Evolutionary conservation across 148 eudicot species (phyloP).

Genomic region (Spergularia marina): DNA sequence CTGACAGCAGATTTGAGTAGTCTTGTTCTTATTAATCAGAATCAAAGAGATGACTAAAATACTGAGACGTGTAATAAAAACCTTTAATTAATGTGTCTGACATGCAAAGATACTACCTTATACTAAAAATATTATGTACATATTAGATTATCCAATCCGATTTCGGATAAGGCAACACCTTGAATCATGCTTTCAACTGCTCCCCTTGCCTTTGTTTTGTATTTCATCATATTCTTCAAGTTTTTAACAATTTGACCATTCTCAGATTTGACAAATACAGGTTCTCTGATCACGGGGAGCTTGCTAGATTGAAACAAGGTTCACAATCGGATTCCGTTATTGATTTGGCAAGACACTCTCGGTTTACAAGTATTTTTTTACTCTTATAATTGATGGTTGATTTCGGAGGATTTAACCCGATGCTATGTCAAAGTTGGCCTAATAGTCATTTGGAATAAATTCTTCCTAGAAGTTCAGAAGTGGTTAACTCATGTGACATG

Average conservation of each 20-base stretch:
- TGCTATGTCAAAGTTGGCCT: too few species aligned
- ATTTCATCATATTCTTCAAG: neutral
- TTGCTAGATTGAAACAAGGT: too few species aligned
- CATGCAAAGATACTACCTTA: neutral
- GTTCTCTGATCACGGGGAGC: too few species aligned
- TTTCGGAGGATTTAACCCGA: too few species aligned
- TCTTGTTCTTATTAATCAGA: too few species aligned
- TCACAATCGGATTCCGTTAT: too few species aligned
- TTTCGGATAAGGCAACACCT: slow-evolving; percentile 15
- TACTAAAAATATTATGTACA: neutral
- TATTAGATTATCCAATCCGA: slow-evolving; percentile 10
- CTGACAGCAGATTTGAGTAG: too few species aligned
- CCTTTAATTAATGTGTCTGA: neutral
- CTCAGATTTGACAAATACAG: neutral
- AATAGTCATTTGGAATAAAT: too few species aligned
- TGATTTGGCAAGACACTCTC: too few species aligned
- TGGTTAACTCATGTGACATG: neutral
- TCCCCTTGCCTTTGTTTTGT: neutral
- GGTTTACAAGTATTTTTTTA: too few species aligned
- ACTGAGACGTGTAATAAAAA: neutral
- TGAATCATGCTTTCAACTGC: slow-evolving; percentile 18
- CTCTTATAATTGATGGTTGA: too few species aligned
- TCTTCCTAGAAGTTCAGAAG: neutral
- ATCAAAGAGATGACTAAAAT: too few species aligned
- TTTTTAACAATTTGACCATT: slow-evolving; percentile 7